Percentiles rank a stretch among this genome's conserved stretches.
phyloP scores from a whole-genome alignment of 2,329 filamentous ascomycete genomes.

The Elsinoe fawcettii region DNA sequence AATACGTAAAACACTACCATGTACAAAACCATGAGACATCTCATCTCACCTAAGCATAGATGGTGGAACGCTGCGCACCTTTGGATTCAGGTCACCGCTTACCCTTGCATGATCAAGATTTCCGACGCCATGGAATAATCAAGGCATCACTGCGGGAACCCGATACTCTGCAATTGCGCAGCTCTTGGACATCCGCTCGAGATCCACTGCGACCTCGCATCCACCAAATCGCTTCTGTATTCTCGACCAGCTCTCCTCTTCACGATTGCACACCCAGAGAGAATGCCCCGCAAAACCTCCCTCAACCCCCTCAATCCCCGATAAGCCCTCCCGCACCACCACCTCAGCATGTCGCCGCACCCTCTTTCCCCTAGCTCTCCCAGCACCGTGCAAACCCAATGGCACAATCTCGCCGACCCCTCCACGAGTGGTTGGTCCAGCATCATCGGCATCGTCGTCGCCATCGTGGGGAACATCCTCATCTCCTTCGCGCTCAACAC shows the following conservation, averaged over 20 bases:
- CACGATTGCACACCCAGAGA: background rate
- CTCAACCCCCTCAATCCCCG: background rate
- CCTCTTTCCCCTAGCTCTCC: background rate
- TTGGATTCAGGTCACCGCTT: background rate
- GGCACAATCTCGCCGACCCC: slow-evolving; percentile 14
- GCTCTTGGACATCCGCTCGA: background rate
- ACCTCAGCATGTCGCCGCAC: background rate
- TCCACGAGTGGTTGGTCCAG: slow-evolving; percentile 63
- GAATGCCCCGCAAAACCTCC: background rate
- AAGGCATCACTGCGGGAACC: background rate
- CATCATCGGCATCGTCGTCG: slow-evolving; percentile 87
- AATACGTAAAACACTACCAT: background rate
- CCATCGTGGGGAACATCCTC: slow-evolving; percentile 84
- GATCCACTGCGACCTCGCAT: background rate
- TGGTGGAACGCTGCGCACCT: background rate
- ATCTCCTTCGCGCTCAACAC: slow-evolving; percentile 95
- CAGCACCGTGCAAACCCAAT: background rate
- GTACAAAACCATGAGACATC: slow-evolving; percentile 1
- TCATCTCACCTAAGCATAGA: background rate
- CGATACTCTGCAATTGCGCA: background rate
- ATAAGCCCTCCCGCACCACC: background rate
- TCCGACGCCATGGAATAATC: slow-evolving; percentile 2
- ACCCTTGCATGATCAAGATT: background rate
- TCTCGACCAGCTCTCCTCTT: background rate
- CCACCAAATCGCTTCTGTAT: background rate